phyloP scores from a whole-genome alignment of 1,284 basidiomycete genomes.

The Heterobasidion irregulare region DNA sequence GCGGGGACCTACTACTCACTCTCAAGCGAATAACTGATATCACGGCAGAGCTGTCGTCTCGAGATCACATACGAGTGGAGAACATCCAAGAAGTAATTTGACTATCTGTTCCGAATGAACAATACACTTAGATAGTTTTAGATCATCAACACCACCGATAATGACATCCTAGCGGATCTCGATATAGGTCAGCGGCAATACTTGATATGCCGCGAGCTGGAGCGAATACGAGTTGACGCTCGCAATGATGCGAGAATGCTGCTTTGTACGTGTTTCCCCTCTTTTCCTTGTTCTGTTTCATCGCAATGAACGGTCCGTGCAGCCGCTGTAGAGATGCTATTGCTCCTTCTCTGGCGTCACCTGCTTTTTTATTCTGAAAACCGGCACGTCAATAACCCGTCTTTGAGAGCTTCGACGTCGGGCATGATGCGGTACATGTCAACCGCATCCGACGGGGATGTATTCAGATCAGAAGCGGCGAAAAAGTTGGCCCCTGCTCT shows the following conservation, averaged over 20 bases:
- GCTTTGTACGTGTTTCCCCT: slow-evolving; percentile 34
- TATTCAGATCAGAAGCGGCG: slow-evolving; percentile 47
- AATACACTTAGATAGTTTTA: slow-evolving; percentile 16
- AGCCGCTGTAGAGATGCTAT: slow-evolving; percentile 78
- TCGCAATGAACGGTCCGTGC: slow-evolving; percentile 6
- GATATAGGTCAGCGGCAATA: slow-evolving; percentile 61
- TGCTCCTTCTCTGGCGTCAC: slow-evolving; percentile 85
- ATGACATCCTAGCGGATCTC: slow-evolving; percentile 49
- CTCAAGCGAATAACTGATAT: slow-evolving; percentile 64
- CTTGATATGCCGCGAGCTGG: slow-evolving; percentile 53
- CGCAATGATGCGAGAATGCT: slow-evolving; percentile 42
- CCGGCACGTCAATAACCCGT: slow-evolving; percentile 26
- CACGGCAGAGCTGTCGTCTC: slow-evolving; percentile 62
- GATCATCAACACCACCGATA: slow-evolving; percentile 50
- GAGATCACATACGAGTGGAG: slow-evolving; percentile 61
- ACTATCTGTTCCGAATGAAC: neutral
- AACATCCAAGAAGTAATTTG: slow-evolving; percentile 58
- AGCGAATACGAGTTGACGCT: slow-evolving; percentile 34
- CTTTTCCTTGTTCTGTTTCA: slow-evolving; percentile 3
- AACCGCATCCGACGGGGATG: slow-evolving; percentile 35
- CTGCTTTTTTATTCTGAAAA: slow-evolving; percentile 52
- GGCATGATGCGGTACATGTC: slow-evolving; percentile 48
- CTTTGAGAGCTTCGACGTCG: slow-evolving; percentile 32
- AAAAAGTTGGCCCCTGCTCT: slow-evolving; percentile 43
- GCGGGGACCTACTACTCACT: slow-evolving; percentile 48